Evolutionary conservation across 2,329 filamentous ascomycete genomes (phyloP).

Genomic region (Sclerotinia subarctica): DNA sequence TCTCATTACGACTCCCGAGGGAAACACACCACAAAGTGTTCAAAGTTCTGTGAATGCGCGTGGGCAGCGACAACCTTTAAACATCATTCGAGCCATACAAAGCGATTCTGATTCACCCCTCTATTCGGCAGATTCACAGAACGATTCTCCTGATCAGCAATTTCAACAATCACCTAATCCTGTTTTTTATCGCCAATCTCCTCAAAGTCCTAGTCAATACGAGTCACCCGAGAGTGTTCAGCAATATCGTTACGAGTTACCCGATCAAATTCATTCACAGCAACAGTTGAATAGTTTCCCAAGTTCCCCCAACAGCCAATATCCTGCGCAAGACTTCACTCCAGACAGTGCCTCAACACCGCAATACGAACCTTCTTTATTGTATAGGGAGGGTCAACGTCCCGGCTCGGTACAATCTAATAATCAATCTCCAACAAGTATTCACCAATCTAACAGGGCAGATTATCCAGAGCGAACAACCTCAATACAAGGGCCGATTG

Average conservation of each 20-base stretch:
- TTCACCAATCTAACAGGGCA: conserved; percentile 24
- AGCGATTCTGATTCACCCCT: conserved; percentile 28
- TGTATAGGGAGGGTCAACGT: conserved; percentile 35
- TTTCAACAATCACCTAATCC: conserved; percentile 26
- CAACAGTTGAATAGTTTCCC: conserved; percentile 28
- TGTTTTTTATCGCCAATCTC: conserved; percentile 13
- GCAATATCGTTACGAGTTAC: conserved; percentile 29
- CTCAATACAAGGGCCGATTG: conserved; percentile 28
- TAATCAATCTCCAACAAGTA: conserved; percentile 32
- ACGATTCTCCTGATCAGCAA: conserved; percentile 39
- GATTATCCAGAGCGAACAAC: conserved; percentile 35
- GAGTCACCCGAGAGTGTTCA: conserved; percentile 31
- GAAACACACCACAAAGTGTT: conserved; percentile 25
- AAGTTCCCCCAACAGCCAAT: conserved; percentile 44
- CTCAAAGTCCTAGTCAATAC: conserved; percentile 14
- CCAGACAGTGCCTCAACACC: conserved; percentile 58
- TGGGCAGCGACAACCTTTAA: conserved; percentile 23
- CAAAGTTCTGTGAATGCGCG: conserved; percentile 11
- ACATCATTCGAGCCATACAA: conserved; percentile 34
- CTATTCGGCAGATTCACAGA: conserved; percentile 37
- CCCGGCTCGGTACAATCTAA: conserved; percentile 36
- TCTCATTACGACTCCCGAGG: conserved; percentile 31
- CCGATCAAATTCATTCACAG: conserved; percentile 33
- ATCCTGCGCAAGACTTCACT: conserved; percentile 34
- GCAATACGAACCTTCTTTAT: conserved; percentile 57